Conservation (phyloP, 192 early-diverging fungal genomes). For the Coemansia sp. region DNA sequence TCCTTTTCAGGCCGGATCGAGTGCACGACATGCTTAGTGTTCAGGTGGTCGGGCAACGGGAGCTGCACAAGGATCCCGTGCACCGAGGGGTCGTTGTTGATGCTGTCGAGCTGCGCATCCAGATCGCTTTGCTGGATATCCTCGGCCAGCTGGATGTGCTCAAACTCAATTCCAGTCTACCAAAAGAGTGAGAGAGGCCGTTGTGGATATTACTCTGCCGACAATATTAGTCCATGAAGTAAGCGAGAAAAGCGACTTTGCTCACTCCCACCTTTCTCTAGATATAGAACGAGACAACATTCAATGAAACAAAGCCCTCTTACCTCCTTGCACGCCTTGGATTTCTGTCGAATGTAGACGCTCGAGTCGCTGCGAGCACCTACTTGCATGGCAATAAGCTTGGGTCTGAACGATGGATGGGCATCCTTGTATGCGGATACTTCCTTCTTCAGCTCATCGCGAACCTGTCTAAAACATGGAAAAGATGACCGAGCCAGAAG, state of each 20-base stretch:
- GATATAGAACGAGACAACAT: neutral
- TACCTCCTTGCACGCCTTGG: constrained; percentile 81
- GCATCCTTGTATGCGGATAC: constrained; percentile 63
- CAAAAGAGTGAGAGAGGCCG: neutral
- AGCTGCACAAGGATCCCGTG: constrained; percentile 97
- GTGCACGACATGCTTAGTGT: constrained; percentile 81
- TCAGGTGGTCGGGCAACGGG: constrained; percentile 85
- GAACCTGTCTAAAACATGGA: constrained; percentile 53
- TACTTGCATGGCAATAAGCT: constrained; percentile 89
- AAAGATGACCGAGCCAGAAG: neutral
- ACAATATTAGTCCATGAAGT: neutral
- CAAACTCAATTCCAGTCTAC: constrained; percentile 78
- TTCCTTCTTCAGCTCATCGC: constrained; percentile 65
- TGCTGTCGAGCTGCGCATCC: constrained; percentile 61
- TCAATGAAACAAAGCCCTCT: constrained; percentile 42
- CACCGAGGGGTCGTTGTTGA: constrained; percentile 81
- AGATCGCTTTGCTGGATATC: constrained; percentile 72
- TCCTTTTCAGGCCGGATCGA: constrained; percentile 87
- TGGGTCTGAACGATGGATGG: constrained; percentile 76
- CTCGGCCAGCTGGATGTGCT: constrained; percentile 65
- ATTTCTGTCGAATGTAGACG: constrained; percentile 92
- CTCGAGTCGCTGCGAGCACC: constrained; percentile 92
- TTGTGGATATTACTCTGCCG: neutral
- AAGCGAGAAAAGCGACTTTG: neutral
- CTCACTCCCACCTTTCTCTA: neutral